Conservation (phyloP, 371 early-diverging fungal species). For the Mucor lusitanicus region DNA sequence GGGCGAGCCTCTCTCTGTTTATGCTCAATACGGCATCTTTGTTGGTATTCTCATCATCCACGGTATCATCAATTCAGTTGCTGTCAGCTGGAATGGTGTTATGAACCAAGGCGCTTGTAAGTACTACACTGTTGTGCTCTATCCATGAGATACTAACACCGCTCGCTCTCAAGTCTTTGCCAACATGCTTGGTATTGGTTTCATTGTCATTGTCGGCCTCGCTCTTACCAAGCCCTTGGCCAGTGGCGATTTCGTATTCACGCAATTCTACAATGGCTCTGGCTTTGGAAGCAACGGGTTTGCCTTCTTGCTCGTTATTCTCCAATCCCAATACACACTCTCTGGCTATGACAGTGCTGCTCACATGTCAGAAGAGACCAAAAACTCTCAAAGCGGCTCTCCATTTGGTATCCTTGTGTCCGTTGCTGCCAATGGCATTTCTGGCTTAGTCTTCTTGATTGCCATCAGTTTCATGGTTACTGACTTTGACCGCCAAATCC, state of each 20-base stretch:
- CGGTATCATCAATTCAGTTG: constrained; percentile 57
- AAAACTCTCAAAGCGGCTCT: constrained; percentile 55
- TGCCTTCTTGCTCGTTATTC: constrained; percentile 58
- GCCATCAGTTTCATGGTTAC: constrained; percentile 59
- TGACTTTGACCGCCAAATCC: constrained; percentile 47
- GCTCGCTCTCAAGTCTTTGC: constrained; percentile 35
- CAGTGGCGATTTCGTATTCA: constrained; percentile 42
- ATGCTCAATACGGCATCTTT: constrained; percentile 55
- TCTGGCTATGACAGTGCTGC: constrained; percentile 75
- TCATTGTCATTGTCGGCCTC: constrained; percentile 57
- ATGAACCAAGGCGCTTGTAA: constrained; percentile 57
- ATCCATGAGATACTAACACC: not conserved
- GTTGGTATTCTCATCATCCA: constrained; percentile 47
- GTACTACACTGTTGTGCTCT: not conserved
- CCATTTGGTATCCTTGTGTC: constrained; percentile 67
- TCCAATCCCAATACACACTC: constrained; percentile 66
- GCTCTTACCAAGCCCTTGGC: constrained; percentile 45
- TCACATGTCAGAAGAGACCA: constrained; percentile 78
- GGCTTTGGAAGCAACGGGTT: constrained; percentile 52
- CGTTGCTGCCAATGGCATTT: constrained; percentile 57
- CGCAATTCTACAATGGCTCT: constrained; percentile 55
- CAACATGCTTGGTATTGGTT: constrained; percentile 51
- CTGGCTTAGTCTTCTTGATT: constrained; percentile 61
- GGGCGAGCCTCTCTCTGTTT: constrained; percentile 36
- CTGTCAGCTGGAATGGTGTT: constrained; percentile 49